A percentile compares a stretch with the other conserved stretches of the same genome.
Conservation (phyloP, 768 basidiomycete genomes). For the Tulasnella sp. region DNA sequence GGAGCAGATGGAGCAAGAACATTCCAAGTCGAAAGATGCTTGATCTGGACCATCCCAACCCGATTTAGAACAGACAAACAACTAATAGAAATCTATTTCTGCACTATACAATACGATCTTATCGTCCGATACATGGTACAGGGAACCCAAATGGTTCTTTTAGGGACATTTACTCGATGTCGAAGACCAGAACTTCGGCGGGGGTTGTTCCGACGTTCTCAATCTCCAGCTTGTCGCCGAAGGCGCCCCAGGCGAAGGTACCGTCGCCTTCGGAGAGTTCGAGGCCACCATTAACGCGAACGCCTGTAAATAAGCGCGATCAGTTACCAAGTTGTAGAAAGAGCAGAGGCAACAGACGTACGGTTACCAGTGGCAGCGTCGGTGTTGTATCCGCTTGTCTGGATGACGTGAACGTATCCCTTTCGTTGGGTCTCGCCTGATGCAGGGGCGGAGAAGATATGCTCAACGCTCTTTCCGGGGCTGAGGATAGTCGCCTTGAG, state of each 20-base stretch:
- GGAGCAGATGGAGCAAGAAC: neutral
- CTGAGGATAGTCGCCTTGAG: constrained; percentile 72
- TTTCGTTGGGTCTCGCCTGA: constrained; percentile 43
- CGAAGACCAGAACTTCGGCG: constrained; percentile 30
- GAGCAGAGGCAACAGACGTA: neutral
- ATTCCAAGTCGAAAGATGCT: neutral
- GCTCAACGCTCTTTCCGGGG: constrained; percentile 51
- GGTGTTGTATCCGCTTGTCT: constrained; percentile 76
- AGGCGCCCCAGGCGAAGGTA: constrained; percentile 23
- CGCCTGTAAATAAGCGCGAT: neutral
- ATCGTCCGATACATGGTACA: neutral
- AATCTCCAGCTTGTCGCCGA: constrained; percentile 28
- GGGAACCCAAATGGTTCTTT: neutral
- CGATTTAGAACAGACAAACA: neutral
- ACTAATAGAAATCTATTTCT: neutral
- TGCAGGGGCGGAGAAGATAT: constrained; percentile 44
- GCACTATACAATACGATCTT: neutral
- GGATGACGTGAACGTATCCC: constrained; percentile 81
- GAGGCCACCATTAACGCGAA: constrained; percentile 27
- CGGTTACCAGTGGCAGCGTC: constrained; percentile 49
- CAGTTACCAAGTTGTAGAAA: neutral
- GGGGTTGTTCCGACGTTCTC: constrained; percentile 27
- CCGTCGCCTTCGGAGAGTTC: constrained; percentile 31
- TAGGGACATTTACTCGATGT: neutral
- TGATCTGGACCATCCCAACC: neutral